A percentile compares a stretch with the other conserved stretches of the same genome.
Evolutionary conservation across 768 basidiomycete genomes (phyloP).

Genomic region (Mycena leptocephala): DNA sequence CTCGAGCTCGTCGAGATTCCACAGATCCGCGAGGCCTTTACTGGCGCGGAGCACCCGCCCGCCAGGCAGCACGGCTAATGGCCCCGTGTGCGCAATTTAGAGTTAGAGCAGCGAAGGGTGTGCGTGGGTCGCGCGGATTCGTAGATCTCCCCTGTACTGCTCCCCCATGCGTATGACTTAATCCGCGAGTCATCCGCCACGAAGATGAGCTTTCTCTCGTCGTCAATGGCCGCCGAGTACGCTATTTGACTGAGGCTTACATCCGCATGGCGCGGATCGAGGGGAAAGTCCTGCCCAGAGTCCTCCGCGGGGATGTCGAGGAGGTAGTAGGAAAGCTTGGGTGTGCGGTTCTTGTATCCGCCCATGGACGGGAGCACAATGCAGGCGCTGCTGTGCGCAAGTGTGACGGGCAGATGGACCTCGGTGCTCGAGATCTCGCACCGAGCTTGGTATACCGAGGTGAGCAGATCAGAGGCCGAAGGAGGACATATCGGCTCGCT

Average conservation of each 20-base stretch:
- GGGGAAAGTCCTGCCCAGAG: not conserved
- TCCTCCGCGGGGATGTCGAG: not conserved
- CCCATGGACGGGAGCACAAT: not conserved
- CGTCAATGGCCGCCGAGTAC: not conserved
- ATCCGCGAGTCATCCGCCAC: constrained; percentile 52
- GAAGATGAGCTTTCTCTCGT: constrained; percentile 51
- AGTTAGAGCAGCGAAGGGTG: constrained; percentile 45
- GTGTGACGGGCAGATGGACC: not conserved
- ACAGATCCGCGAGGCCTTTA: constrained; percentile 49
- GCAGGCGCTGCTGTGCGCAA: not conserved
- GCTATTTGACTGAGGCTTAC: not conserved
- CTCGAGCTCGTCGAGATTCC: constrained; percentile 52
- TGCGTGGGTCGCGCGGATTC: constrained; percentile 44
- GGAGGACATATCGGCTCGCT: not conserved
- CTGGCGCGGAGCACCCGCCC: constrained; percentile 52
- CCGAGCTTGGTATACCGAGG: constrained; percentile 16
- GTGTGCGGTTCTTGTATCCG: constrained; percentile 7
- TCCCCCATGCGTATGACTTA: constrained; percentile 56
- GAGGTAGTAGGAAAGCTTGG: constrained; percentile 20
- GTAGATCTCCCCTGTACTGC: constrained; percentile 2
- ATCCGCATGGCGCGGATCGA: not conserved
- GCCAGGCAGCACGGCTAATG: constrained; percentile 47
- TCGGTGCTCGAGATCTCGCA: constrained; percentile 20
- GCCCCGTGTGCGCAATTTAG: too few relatives aligned
- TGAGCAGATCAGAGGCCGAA: not conserved